These are phyloP conservation scores for Aspergillus sp. DNA, from an alignment of 2,329 filamentous ascomycete species.

Conservation along the genomic window DNA sequence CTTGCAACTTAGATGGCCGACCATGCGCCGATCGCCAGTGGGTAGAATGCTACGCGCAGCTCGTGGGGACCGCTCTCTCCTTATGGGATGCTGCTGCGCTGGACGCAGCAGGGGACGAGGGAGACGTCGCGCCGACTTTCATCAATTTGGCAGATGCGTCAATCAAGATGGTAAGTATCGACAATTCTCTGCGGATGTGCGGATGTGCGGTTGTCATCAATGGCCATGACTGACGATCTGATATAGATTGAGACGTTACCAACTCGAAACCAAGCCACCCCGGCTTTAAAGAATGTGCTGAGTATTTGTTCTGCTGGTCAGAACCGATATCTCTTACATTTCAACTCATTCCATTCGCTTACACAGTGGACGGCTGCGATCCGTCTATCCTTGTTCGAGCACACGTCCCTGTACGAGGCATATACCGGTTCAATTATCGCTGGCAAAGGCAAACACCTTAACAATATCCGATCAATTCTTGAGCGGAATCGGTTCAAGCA, in stretches of 20 bases:
- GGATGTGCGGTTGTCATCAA: neutral
- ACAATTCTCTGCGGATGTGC: no score
- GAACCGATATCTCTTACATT: conserved; percentile 93
- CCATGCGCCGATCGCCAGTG: conserved; percentile 84
- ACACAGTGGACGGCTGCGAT: conserved; percentile 97
- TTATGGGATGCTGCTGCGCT: conserved; percentile 93
- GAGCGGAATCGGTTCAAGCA: conserved; percentile 73
- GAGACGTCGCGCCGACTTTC: conserved; percentile 84
- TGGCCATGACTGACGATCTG: neutral
- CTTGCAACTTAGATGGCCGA: conserved; percentile 66
- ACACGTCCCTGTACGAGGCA: conserved; percentile 88
- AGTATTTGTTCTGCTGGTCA: conserved; percentile 94
- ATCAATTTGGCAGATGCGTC: conserved; percentile 97
- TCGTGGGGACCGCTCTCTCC: conserved; percentile 91
- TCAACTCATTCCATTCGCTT: conserved; percentile 89
- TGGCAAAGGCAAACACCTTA: conserved; percentile 83
- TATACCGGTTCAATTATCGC: conserved; percentile 96
- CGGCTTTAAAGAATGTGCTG: conserved; percentile 88
- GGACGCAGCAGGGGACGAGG: conserved; percentile 80
- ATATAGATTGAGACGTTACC: conserved; percentile 81
- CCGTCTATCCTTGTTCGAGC: conserved; percentile 89
- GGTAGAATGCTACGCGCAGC: conserved; percentile 95
- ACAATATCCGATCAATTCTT: conserved; percentile 88
- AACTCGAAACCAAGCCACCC: conserved; percentile 72
- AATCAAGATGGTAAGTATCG: conserved; percentile 80